A percentile compares a stretch with the other conserved stretches of the same genome.
Evolutionary conservation across 176 grass and related monocot genomes (phyloP).

Genomic region (Aegilops umbellulata): DNA sequence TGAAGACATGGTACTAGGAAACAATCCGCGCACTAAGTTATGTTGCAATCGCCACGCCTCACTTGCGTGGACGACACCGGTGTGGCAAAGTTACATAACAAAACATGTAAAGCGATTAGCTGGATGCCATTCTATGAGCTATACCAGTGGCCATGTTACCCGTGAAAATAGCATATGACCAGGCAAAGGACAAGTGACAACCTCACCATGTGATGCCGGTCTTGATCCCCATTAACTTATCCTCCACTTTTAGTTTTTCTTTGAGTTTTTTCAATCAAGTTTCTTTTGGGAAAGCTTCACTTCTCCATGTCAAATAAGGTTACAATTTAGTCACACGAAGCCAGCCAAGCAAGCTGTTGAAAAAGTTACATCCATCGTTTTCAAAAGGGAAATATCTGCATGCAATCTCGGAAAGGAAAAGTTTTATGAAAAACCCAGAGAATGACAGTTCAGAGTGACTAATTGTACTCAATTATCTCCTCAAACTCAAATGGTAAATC

Average conservation of each 20-base stretch:
- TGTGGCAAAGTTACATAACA: not conserved
- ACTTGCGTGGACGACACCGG: not conserved
- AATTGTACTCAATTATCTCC: not conserved
- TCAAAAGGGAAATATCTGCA: not conserved
- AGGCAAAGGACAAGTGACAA: not conserved
- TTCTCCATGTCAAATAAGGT: not conserved
- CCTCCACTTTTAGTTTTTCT: not conserved
- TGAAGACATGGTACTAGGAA: not conserved
- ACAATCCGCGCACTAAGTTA: not conserved
- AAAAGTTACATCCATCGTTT: not conserved
- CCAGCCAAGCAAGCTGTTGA: not conserved
- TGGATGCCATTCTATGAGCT: conserved; percentile 15
- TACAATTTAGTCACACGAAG: not conserved
- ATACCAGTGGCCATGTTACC: conserved; percentile 36
- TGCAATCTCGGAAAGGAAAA: not conserved
- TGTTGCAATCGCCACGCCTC: conserved; percentile 19
- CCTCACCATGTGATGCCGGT: conserved; percentile 25
- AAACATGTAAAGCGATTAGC: conserved; percentile 19
- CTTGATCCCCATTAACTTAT: not conserved
- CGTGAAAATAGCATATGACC: conserved; percentile 3
- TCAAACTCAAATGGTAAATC: not conserved
- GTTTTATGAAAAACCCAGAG: not conserved
- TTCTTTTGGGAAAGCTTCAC: not conserved
- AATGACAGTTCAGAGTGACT: not conserved
- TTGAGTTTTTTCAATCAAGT: not conserved